Conservation (phyloP, 164 flowering plant species). For the Cinnamomum chago region DNA sequence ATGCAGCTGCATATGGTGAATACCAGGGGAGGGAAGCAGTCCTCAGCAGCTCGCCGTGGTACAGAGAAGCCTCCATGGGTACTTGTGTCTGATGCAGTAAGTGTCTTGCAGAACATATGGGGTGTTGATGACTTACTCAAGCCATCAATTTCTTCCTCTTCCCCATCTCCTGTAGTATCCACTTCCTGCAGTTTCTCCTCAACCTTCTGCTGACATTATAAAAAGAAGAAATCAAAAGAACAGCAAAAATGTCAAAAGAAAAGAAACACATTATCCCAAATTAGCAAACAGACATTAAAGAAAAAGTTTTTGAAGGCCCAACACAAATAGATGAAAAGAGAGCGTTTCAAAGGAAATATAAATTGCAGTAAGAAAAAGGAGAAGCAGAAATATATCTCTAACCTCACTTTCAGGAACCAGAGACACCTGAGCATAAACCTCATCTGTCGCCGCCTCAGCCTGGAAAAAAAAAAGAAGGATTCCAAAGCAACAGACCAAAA, state of each 20-base stretch:
- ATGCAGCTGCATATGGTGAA: background rate
- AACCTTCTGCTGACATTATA: constrained; percentile 27
- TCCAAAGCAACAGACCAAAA: background rate
- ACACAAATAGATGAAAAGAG: background rate
- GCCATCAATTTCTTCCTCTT: constrained; percentile 49
- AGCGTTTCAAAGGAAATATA: background rate
- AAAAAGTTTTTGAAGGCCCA: background rate
- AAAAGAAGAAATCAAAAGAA: background rate
- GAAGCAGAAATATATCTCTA: constrained; percentile 7
- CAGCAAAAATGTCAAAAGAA: background rate
- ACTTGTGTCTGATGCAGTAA: constrained; percentile 98
- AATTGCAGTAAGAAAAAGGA: background rate
- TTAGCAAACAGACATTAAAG: background rate
- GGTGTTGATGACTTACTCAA: constrained; percentile 55
- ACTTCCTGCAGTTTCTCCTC: constrained; percentile 56
- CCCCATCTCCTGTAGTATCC: constrained; percentile 32
- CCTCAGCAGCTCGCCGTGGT: constrained; percentile 98
- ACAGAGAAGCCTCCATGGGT: constrained; percentile 99
- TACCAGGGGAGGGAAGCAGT: constrained; percentile 98
- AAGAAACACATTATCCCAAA: background rate
- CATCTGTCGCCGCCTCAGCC: constrained; percentile 82
- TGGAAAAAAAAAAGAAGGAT: constrained; percentile 18
- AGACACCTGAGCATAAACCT: constrained; percentile 84
- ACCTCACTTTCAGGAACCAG: constrained; percentile 78
- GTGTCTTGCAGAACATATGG: constrained; percentile 99